A percentile compares a stretch with the other conserved stretches of the same genome.
These are phyloP conservation scores for Pichia californica DNA, from an alignment of 805 yeast species.

Conservation along the genomic window DNA sequence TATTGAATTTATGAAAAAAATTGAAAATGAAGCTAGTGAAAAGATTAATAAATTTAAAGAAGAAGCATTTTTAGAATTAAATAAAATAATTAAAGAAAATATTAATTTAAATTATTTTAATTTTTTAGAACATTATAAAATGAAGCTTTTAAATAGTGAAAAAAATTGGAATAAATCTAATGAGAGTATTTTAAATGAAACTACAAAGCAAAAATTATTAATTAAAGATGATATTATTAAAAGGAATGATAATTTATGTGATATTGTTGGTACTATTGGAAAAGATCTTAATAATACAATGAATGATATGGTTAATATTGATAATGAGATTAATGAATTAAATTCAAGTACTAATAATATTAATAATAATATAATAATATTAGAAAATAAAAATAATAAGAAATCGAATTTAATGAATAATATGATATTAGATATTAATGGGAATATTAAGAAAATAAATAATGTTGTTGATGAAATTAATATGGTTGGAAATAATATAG, in stretches of 20 bases:
- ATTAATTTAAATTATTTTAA: background rate
- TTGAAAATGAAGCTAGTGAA: background rate
- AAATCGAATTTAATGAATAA: too few relatives aligned
- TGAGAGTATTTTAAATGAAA: background rate
- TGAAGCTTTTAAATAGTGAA: background rate
- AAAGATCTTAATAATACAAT: background rate
- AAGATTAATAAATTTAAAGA: constrained; percentile 1
- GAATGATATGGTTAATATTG: background rate
- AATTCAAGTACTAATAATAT: too few relatives aligned
- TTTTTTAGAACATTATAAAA: background rate
- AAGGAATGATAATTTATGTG: background rate
- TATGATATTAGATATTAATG: too few relatives aligned
- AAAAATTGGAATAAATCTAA: background rate
- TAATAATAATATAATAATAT: too few relatives aligned
- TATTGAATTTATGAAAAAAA: background rate
- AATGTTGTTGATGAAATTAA: too few relatives aligned
- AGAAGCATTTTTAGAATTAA: background rate
- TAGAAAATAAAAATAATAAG: too few relatives aligned
- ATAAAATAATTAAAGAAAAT: background rate
- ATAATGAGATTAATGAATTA: background rate
- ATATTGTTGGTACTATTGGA: too few relatives aligned
- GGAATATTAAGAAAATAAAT: too few relatives aligned
- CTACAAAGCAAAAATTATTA: background rate
- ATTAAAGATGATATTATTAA: background rate
- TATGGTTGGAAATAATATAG: too few relatives aligned